These are phyloP conservation scores for Tetrapyrgos nigripes DNA, from an alignment of 1,284 basidiomycete species.

Conservation along the genomic window DNA sequence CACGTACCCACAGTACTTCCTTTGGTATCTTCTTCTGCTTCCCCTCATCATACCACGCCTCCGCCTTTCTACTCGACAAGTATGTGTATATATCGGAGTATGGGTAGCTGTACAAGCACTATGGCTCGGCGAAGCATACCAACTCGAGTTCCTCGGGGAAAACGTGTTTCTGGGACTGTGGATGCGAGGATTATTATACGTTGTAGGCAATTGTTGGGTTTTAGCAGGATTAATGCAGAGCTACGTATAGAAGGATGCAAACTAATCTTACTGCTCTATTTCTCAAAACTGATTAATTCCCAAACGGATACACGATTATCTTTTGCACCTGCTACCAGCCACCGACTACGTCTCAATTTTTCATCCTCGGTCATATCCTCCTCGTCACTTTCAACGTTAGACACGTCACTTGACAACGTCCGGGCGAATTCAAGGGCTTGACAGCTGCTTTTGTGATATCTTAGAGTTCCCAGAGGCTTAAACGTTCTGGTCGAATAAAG, in stretches of 20 bases:
- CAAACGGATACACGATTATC: slow-evolving; percentile 82
- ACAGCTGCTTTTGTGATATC: slow-evolving; percentile 79
- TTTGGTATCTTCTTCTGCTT: slow-evolving; percentile 95
- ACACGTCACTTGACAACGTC: slow-evolving; percentile 13
- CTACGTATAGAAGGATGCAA: too few relatives aligned
- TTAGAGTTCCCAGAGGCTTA: slow-evolving; percentile 81
- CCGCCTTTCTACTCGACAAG: slow-evolving; percentile 51
- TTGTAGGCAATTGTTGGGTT: slow-evolving; percentile 80
- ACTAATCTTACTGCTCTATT: slow-evolving; percentile 20
- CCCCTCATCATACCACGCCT: slow-evolving; percentile 82
- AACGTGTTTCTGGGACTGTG: slow-evolving; percentile 80
- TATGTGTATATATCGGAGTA: slow-evolving; percentile 50
- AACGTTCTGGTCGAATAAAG: slow-evolving; percentile 79
- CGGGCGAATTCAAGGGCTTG: slow-evolving; percentile 75
- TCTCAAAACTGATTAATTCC: slow-evolving; percentile 75
- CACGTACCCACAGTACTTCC: slow-evolving; percentile 78
- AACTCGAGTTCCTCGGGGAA: slow-evolving; percentile 85
- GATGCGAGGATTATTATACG: slow-evolving; percentile 78
- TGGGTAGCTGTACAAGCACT: slow-evolving; percentile 86
- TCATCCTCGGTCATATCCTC: slow-evolving; percentile 58
- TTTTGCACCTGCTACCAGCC: slow-evolving; percentile 78
- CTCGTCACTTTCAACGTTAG: slow-evolving; percentile 21
- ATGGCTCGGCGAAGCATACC: slow-evolving; percentile 89
- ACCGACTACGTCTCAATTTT: slow-evolving; percentile 57
- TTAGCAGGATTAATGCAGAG: slow-evolving; percentile 66